Conservation (phyloP, 1,284 basidiomycete genomes). For the Trichosporon sp. region DNA sequence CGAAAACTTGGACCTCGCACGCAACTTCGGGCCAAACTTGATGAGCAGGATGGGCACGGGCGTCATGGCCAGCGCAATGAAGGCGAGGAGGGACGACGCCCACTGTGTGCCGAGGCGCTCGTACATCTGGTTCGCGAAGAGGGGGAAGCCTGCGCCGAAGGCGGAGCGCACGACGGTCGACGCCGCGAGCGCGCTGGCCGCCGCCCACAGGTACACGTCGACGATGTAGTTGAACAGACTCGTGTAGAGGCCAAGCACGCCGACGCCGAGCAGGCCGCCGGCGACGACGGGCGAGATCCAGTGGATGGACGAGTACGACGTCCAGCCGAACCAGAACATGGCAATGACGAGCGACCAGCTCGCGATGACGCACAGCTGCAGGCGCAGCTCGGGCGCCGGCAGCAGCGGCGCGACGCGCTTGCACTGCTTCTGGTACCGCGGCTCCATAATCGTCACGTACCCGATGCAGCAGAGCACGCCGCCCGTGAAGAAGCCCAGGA, state of each 20-base stretch:
- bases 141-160: constrained; percentile 52
- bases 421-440: constrained; percentile 30
- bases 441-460: constrained; percentile 30
- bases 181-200: constrained; percentile 54
- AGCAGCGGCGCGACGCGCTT: constrained; percentile 26
- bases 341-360: constrained; percentile 47
- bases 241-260: constrained; percentile 58
- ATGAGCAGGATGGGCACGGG: constrained; percentile 51
- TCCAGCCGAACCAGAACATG: constrained; percentile 53
- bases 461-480: constrained; percentile 35
- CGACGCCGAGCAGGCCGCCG: constrained; percentile 49
- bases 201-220: constrained; percentile 54
- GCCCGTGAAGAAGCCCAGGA: constrained; percentile 53
- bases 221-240: constrained; percentile 53
- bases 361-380: constrained; percentile 47
- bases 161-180: constrained; percentile 53
- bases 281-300: constrained; percentile 52
- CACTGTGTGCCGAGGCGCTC: constrained; percentile 48
- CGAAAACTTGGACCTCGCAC: constrained; percentile 49
- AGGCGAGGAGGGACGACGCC: constrained; percentile 45
- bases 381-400: constrained; percentile 37
- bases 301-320: constrained; percentile 47
- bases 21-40: constrained; percentile 51
- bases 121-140: constrained; percentile 56
- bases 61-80: constrained; percentile 41